Conservation (phyloP, 805 yeast genomes). For the Saturnispora diversa region DNA sequence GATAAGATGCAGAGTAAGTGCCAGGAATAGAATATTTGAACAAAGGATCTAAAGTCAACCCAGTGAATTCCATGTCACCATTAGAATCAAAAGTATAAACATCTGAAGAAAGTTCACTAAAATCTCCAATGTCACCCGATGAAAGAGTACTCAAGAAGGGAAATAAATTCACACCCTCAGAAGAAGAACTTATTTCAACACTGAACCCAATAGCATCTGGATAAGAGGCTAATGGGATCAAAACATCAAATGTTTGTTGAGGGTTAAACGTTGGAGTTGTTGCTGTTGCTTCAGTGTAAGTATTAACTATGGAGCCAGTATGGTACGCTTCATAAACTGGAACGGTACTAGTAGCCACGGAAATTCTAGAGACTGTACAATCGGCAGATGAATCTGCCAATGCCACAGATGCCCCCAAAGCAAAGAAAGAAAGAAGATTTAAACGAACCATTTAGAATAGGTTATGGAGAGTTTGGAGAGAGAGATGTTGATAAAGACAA, state of each 20-base stretch:
- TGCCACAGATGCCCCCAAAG: not conserved
- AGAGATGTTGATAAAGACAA: not conserved
- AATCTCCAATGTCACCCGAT: slow-evolving; percentile 14
- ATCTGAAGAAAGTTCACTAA: slow-evolving; percentile 10
- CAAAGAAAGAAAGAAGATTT: not conserved
- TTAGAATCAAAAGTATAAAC: slow-evolving; percentile 5
- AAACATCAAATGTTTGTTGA: slow-evolving; percentile 16
- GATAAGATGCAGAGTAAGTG: not conserved
- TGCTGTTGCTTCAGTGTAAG: slow-evolving; percentile 13
- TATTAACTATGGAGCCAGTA: slow-evolving; percentile 17
- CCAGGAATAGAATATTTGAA: slow-evolving; percentile 12
- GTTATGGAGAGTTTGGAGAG: slow-evolving; percentile 1
- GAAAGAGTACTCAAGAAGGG: slow-evolving; percentile 4
- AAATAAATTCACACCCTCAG: slow-evolving; percentile 2
- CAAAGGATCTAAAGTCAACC: slow-evolving; percentile 14
- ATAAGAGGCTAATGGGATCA: slow-evolving; percentile 14
- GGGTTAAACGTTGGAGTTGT: slow-evolving; percentile 12
- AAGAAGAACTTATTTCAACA: slow-evolving; percentile 2
- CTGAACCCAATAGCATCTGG: slow-evolving; percentile 10
- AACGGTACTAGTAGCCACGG: slow-evolving; percentile 11
- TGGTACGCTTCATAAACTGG: slow-evolving; percentile 13
- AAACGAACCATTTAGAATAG: slow-evolving; percentile 1
- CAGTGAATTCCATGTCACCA: slow-evolving; percentile 11
- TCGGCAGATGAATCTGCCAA: slow-evolving; percentile 1
- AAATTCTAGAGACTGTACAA: slow-evolving; percentile 5